Percentiles rank a stretch among this genome's conserved stretches.
Evolutionary conservation across 371 early-diverging fungal genomes (phyloP).

Genomic region (Caulochytrium protostelioides): DNA sequence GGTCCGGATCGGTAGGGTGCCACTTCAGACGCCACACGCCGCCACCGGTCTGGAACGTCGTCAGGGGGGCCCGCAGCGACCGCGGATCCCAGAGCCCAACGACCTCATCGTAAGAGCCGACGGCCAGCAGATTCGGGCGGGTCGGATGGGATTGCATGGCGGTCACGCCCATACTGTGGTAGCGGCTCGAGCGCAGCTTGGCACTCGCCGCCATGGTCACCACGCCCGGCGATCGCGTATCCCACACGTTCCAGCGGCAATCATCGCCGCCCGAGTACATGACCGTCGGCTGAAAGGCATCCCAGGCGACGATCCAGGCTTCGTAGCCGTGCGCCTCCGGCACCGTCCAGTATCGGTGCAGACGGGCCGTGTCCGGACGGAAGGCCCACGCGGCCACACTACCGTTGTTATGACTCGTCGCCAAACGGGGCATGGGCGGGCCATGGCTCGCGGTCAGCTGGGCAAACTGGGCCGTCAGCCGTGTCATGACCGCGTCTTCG

Average conservation of each 20-base stretch:
- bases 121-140: not conserved
- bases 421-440: constrained; percentile 12
- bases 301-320: constrained; percentile 75
- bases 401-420: constrained; percentile 48
- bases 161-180: constrained; percentile 41
- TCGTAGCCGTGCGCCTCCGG: constrained; percentile 74
- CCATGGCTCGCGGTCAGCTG: constrained; percentile 15
- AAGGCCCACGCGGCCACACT: constrained; percentile 22
- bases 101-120: constrained; percentile 50
- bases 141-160: constrained; percentile 49
- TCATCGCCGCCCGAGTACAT: constrained; percentile 67
- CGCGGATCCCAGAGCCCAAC: constrained; percentile 75
- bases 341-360: constrained; percentile 11
- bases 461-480: constrained; percentile 4
- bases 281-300: constrained; percentile 43
- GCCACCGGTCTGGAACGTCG: constrained; percentile 35
- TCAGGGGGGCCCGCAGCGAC: constrained; percentile 44
- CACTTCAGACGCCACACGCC: constrained; percentile 87
- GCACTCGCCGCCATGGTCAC: constrained; percentile 24
- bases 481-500: no score
- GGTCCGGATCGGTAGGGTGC: constrained; percentile 46
- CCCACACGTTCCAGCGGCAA: constrained; percentile 63
- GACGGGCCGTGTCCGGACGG: constrained; percentile 4
- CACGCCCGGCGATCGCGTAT: constrained; percentile 29
- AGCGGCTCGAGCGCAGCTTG: constrained; percentile 12